Evolutionary conservation across 2,329 filamentous ascomycete genomes (phyloP).

Genomic region (Aspergillus texensis): DNA sequence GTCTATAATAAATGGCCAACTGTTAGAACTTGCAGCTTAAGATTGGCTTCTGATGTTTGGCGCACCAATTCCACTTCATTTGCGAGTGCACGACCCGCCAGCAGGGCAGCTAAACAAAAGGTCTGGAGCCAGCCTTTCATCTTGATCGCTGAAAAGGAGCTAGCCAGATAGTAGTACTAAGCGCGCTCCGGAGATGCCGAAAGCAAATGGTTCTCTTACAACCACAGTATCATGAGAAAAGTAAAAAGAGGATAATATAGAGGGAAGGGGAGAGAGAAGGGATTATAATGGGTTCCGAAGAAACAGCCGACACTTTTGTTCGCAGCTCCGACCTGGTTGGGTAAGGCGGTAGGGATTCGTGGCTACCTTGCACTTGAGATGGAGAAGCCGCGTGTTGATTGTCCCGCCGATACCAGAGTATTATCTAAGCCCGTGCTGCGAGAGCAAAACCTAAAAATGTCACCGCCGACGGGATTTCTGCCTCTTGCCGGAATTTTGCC

Average conservation of each 20-base stretch:
- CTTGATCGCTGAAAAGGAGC: conserved; percentile 29
- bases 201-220: conserved; percentile 17
- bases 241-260: neutral
- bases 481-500: neutral
- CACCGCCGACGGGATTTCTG: neutral
- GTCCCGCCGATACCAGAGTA: conserved; percentile 9
- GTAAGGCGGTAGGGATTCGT: conserved; percentile 18
- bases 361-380: conserved; percentile 21
- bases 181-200: conserved; percentile 26
- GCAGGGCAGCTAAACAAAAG: conserved; percentile 39
- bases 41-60: neutral
- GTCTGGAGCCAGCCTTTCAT: conserved; percentile 46
- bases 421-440: conserved; percentile 30
- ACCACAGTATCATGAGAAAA: conserved; percentile 24
- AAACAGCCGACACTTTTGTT: neutral
- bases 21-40: conserved; percentile 4
- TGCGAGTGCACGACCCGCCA: conserved; percentile 43
- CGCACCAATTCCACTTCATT: conserved; percentile 52
- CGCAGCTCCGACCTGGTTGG: neutral
- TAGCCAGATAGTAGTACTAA: conserved; percentile 17
- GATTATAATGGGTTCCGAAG: neutral
- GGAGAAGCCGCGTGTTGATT: conserved; percentile 27
- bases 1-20: conserved; percentile 55
- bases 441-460: neutral
- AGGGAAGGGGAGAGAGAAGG: neutral